Conservation (phyloP, 2,329 filamentous ascomycete genomes). For the Calonectria henricotiae region DNA sequence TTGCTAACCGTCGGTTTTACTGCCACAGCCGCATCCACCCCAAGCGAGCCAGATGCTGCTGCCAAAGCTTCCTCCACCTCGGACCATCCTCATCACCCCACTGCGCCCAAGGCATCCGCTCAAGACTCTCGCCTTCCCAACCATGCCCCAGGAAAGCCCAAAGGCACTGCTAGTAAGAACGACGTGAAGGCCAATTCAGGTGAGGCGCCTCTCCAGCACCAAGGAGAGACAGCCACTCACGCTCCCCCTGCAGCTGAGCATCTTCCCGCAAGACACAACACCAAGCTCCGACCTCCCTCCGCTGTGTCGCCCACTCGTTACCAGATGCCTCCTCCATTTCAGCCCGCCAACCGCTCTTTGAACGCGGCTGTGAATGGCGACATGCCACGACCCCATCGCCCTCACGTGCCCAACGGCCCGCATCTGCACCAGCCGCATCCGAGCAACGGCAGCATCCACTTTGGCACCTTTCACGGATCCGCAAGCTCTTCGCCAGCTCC, state of each 20-base stretch:
- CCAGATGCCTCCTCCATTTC: slow-evolving; percentile 64
- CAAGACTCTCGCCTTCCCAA: slow-evolving; percentile 30
- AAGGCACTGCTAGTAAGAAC: slow-evolving; percentile 40
- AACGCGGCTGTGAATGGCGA: slow-evolving; percentile 57
- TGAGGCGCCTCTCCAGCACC: slow-evolving; percentile 34
- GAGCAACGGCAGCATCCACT: slow-evolving; percentile 72
- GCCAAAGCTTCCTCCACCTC: slow-evolving; percentile 40
- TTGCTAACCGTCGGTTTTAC: slow-evolving; percentile 39
- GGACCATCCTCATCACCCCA: slow-evolving; percentile 49
- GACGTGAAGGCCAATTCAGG: slow-evolving; percentile 43
- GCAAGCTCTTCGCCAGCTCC: slow-evolving; percentile 73
- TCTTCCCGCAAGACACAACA: slow-evolving; percentile 38
- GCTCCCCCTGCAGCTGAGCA: slow-evolving; percentile 40
- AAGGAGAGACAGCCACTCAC: slow-evolving; percentile 34
- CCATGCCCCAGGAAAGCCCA: slow-evolving; percentile 39
- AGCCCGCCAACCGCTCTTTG: slow-evolving; percentile 56
- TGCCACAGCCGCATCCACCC: slow-evolving; percentile 38
- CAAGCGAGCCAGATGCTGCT: slow-evolving; percentile 37
- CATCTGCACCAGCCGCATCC: slow-evolving; percentile 68
- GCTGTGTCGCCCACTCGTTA: slow-evolving; percentile 58
- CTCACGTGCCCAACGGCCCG: slow-evolving; percentile 56
- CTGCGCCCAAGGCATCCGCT: slow-evolving; percentile 36
- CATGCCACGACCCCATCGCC: slow-evolving; percentile 54
- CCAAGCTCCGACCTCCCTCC: slow-evolving; percentile 53
- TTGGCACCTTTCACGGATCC: slow-evolving; percentile 71